Evolutionary conservation across 78 protist genomes (phyloP).

Genomic region (Dictyostelium firmibasis): DNA sequence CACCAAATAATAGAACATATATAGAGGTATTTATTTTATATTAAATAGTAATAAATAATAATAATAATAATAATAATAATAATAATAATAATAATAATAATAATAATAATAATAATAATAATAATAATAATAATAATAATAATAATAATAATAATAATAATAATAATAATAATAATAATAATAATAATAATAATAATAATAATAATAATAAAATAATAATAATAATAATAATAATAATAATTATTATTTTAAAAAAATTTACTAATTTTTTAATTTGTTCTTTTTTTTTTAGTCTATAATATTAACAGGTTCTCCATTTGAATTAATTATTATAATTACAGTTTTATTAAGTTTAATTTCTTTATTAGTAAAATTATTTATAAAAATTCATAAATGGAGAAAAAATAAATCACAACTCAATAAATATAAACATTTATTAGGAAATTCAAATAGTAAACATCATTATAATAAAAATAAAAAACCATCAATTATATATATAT

Average conservation of each 20-base stretch:
- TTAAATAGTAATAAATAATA: background rate
- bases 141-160: no score
- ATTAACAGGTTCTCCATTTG: conserved; percentile 61
- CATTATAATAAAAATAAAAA: background rate
- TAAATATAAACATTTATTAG: background rate
- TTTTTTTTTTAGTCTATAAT: conserved; percentile 18
- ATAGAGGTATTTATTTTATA: background rate
- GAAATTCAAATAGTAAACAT: background rate
- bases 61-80: background rate
- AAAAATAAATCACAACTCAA: background rate
- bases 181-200: no score
- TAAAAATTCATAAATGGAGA: background rate
- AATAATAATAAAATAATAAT: background rate
- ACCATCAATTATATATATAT: background rate
- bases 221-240: background rate
- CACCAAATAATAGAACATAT: conserved; percentile 5
- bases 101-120: no score
- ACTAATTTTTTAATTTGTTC: background rate
- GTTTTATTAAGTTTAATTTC: background rate
- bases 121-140: no score
- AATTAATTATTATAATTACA: background rate
- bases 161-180: no score
- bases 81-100: no score
- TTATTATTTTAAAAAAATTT: background rate
- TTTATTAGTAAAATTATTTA: background rate